These are phyloP conservation scores for Macrocystidia cucumis DNA, from an alignment of 1,284 basidiomycete genomes.

Conservation along the genomic window DNA sequence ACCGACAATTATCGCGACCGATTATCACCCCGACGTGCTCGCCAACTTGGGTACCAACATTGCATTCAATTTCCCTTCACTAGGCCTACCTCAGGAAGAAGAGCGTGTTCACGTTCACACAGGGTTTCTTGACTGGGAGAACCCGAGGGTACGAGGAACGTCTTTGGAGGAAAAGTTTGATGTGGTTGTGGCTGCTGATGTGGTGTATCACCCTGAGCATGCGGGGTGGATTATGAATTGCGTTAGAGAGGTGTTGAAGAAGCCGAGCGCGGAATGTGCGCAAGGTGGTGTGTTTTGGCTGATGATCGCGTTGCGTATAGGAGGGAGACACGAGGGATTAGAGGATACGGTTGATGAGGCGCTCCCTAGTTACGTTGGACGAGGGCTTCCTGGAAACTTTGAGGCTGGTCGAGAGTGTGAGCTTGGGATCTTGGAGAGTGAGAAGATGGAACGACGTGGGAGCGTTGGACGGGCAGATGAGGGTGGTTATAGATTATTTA, in stretches of 20 bases:
- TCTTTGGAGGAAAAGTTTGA: conserved; percentile 40
- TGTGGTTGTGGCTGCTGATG: conserved; percentile 60
- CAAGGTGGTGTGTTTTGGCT: conserved; percentile 58
- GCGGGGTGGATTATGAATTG: conserved; percentile 59
- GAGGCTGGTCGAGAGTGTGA: conserved; percentile 6
- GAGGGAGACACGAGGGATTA: conserved; percentile 61
- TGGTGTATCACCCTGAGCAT: conserved; percentile 64
- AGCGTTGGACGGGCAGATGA: conserved; percentile 65
- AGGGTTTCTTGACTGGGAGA: conserved; percentile 79
- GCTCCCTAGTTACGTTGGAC: conserved; percentile 31
- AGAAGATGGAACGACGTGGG: conserved; percentile 36
- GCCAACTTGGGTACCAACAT: conserved; percentile 66
- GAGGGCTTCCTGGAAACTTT: background rate
- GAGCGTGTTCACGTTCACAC: conserved; percentile 45
- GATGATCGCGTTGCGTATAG: conserved; percentile 60
- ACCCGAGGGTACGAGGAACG: conserved; percentile 28
- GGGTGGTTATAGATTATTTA: conserved; percentile 56
- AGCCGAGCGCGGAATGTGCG: conserved; percentile 7
- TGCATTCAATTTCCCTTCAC: conserved; percentile 40
- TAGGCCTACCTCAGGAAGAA: conserved; percentile 17
- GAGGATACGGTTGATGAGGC: conserved; percentile 45
- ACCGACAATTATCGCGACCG: conserved; percentile 57
- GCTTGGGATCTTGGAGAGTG: conserved; percentile 36
- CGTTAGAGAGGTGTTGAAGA: conserved; percentile 39
- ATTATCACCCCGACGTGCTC: conserved; percentile 75